These are phyloP conservation scores for Geotrichum ghanense DNA, from an alignment of 805 yeast species.

Conservation along the genomic window DNA sequence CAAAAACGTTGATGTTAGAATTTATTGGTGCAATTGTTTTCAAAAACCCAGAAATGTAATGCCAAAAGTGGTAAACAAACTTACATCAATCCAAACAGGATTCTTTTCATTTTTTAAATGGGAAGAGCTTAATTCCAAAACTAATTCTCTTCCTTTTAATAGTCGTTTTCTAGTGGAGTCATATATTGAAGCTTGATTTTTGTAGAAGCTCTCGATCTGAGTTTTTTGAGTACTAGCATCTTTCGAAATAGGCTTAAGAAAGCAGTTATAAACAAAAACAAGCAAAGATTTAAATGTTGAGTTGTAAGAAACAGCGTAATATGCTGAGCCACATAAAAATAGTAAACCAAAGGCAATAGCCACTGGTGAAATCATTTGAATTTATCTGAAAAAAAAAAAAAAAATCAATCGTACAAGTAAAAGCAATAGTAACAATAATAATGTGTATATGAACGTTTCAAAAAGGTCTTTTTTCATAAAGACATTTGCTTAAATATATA, in stretches of 20 bases:
- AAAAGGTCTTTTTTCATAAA: no score
- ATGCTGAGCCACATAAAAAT: neutral
- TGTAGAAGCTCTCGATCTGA: constrained; percentile 58
- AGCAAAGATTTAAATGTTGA: constrained; percentile 5
- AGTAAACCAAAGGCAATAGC: neutral
- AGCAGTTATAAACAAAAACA: constrained; percentile 39
- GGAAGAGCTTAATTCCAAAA: constrained; percentile 44
- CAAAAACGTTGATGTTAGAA: no score
- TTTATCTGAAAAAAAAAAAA: no score
- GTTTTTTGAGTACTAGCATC: constrained; percentile 37
- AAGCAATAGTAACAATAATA: no score
- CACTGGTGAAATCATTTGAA: neutral
- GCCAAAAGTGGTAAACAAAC: neutral
- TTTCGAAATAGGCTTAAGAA: constrained; percentile 43
- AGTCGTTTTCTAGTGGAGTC: constrained; percentile 58
- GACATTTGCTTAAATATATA: no score
- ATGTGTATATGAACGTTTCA: no score
- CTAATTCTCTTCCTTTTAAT: constrained; percentile 59
- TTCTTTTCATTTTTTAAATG: constrained; percentile 34
- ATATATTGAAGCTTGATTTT: constrained; percentile 65
- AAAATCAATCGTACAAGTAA: no score
- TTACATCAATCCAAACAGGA: constrained; percentile 21
- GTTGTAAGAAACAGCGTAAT: neutral
- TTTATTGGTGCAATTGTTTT: no score
- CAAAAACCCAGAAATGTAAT: no score